These are phyloP conservation scores for Hypoxylon sp. DNA, from an alignment of 2,329 filamentous ascomycete species.

Conservation along the genomic window DNA sequence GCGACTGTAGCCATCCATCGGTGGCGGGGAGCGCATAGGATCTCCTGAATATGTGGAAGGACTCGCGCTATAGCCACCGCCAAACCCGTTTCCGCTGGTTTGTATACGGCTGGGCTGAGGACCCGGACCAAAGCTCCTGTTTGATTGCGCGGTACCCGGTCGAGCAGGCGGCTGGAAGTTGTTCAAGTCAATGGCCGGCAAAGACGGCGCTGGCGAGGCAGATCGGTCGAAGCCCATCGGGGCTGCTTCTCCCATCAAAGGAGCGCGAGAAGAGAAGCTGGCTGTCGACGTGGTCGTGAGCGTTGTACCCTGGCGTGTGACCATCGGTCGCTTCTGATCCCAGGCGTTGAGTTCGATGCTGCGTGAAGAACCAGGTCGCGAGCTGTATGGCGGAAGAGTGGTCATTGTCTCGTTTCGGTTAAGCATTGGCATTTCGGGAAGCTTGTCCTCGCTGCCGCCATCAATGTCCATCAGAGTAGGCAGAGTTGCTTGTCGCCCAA, in stretches of 20 bases:
- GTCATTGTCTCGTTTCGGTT: conserved; percentile 67
- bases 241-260: conserved; percentile 67
- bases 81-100: conserved; percentile 35
- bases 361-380: conserved; percentile 64
- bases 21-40: conserved; percentile 45
- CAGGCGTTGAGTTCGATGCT: conserved; percentile 61
- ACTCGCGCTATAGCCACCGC: conserved; percentile 35
- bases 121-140: conserved; percentile 45
- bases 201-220: conserved; percentile 49
- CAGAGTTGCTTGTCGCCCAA: conserved; percentile 71
- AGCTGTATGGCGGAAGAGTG: conserved; percentile 70
- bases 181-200: conserved; percentile 47
- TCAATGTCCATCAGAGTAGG: conserved; percentile 68
- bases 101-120: conserved; percentile 39
- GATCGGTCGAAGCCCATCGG: conserved; percentile 64
- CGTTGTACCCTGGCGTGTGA: conserved; percentile 51
- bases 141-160: conserved; percentile 50
- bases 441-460: conserved; percentile 58
- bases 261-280: conserved; percentile 71
- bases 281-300: conserved; percentile 64
- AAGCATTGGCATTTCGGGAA: conserved; percentile 66
- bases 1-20: conserved; percentile 45
- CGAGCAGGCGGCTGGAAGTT: conserved; percentile 46
- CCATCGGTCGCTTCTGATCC: conserved; percentile 60
- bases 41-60: conserved; percentile 41